Conservation (phyloP, 176 grass and related monocot species). For the Sorghum bicolor region Sorghum_bicolor_NCBIv3 NC_012870.2:70773001-70773500, state of each 20-base stretch:
- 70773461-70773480: not conserved
- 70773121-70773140: not conserved
- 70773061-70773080: no score
- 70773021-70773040: not conserved
- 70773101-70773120: not conserved
- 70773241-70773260: not conserved
- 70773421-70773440: not conserved
- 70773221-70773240: conserved; percentile 22
- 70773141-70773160: not conserved
- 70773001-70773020: not conserved
- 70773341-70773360: not conserved
- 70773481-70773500: not conserved
- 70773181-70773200: conserved; percentile 34
- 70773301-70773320: not conserved
- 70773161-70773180: conserved; percentile 28
- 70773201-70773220: conserved; percentile 3
- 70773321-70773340: conserved; percentile 17
- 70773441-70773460: not conserved
- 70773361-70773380: not conserved
- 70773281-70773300: not conserved
- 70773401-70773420: not conserved
- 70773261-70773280: not conserved
- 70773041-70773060: not conserved
- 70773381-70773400: no score
- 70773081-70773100: not conserved